Percentiles rank a stretch among this genome's conserved stretches.
Conservation (phyloP, 164 flowering plant species). For the Kingdonia uniflora region DNA sequence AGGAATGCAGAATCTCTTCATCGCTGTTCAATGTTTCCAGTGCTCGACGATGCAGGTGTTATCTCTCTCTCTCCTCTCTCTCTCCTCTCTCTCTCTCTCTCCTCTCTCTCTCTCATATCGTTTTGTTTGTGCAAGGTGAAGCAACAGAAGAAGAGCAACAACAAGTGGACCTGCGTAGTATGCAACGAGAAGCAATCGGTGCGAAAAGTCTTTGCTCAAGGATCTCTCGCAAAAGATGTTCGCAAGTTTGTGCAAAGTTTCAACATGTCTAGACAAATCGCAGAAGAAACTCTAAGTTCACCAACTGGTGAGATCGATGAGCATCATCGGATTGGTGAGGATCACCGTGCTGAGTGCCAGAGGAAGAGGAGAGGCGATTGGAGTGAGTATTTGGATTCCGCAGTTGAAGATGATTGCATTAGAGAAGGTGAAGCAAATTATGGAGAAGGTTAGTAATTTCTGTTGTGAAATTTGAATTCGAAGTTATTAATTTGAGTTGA, state of each 20-base stretch:
- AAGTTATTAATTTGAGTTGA: no score
- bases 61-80: background rate
- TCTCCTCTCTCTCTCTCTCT: conserved; percentile 6
- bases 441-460: conserved; percentile 2
- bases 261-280: conserved; percentile 58
- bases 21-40: conserved; percentile 64
- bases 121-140: conserved; percentile 43
- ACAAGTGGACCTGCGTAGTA: conserved; percentile 80
- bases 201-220: conserved; percentile 48
- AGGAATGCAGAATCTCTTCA: conserved; percentile 38
- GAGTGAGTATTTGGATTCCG: conserved; percentile 47
- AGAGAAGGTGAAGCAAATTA: conserved; percentile 6
- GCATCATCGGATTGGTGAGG: background rate
- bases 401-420: conserved; percentile 2
- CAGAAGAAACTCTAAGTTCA: conserved; percentile 5
- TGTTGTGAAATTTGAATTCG: background rate
- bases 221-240: conserved; percentile 56
- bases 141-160: conserved; percentile 84
- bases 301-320: conserved; percentile 1
- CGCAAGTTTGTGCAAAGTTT: conserved; percentile 65
- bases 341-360: background rate
- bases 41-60: conserved; percentile 82
- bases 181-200: conserved; percentile 86
- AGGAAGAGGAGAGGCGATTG: conserved; percentile 44
- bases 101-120: background rate